These are phyloP conservation scores for Setaria italica DNA, from an alignment of 202 grass and related monocot genomes.

Conservation along the genomic window DNA sequence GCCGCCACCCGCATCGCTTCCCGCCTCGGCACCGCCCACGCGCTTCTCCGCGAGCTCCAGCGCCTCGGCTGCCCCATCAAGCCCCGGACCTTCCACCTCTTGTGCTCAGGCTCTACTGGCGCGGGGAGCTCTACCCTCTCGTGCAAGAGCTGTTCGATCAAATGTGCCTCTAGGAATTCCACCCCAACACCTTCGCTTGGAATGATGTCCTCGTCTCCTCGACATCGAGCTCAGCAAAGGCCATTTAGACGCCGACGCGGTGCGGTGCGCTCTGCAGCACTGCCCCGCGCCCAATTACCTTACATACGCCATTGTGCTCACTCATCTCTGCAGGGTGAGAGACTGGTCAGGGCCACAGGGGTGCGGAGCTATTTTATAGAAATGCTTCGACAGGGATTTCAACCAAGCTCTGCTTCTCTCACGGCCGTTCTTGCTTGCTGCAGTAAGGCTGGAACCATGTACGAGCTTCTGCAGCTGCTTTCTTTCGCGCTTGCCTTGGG, in stretches of 20 bases:
- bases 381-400: no score
- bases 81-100: constrained; percentile 72
- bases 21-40: constrained; percentile 60
- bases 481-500: constrained; percentile 59
- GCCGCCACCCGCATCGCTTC: no score
- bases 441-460: constrained; percentile 59
- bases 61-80: constrained; percentile 64
- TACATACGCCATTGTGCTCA: constrained; percentile 71
- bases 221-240: constrained; percentile 75
- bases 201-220: constrained; percentile 56
- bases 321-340: constrained; percentile 42
- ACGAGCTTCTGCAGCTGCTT: constrained; percentile 67
- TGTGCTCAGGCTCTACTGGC: constrained; percentile 69
- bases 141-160: constrained; percentile 75
- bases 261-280: constrained; percentile 40
- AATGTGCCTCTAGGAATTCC: constrained; percentile 56
- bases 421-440: constrained; percentile 65
- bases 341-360: no score
- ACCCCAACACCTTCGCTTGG: constrained; percentile 57
- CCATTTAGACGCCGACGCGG: constrained; percentile 31
- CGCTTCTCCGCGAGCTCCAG: constrained; percentile 57
- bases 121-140: constrained; percentile 55
- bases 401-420: constrained; percentile 20
- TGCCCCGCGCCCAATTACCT: constrained; percentile 73
- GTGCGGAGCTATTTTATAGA: no score